Evolutionary conservation across 2,329 filamentous ascomycete species (phyloP), one percentile per base, ranked within the genome.

Genomic region (Ceratocystis albifundus): DNA sequence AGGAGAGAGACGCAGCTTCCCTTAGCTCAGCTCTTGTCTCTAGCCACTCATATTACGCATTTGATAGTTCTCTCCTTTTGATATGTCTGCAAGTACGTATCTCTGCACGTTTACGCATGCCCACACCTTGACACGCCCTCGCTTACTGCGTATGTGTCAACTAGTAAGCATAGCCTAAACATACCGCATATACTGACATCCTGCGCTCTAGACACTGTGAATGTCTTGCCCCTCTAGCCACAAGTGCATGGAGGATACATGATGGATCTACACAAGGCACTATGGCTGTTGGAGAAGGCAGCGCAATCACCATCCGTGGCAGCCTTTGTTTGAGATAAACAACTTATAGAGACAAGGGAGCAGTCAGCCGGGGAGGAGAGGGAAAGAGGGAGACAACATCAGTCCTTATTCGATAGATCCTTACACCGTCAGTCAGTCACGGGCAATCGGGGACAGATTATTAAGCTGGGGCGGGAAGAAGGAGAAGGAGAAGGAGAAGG

Each of bases 271-370:
- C 53, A 57, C 53, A 55, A 15, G 53, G 17, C n/a, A 28, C 22
- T 17, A 15, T 10, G 25, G 53, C 53, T 30, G 53, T 30, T 30
- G 22, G 22, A 22, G 53, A 15, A 57, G 53, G 22, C 25, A 57
- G 30, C 25, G 53, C 10, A 28, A 17, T 57, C n/a, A 17, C 53
- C 4, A 57, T 17, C 10, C 25, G 53, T 57, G 17, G 53, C 53
- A 57, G 53, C 53, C 53, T 32, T 28, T 57, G 53, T 30, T 30
- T 57, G 53, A 28, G 53, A 57, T 57, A 57, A 57, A 57, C 53
- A 57, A 57, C 22, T 41, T 17, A 57, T 28, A 28, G 53, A 57
- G 53, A 57, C 25, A 41, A 41, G 53, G 22, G 46, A 57, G 53
- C 53, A 57, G 30, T 50, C 46, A 50, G 46, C 46, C 46, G 46